Conservation (phyloP, 2,329 filamentous ascomycete species). For the Berkeleyomyces rouxiae region DNA sequence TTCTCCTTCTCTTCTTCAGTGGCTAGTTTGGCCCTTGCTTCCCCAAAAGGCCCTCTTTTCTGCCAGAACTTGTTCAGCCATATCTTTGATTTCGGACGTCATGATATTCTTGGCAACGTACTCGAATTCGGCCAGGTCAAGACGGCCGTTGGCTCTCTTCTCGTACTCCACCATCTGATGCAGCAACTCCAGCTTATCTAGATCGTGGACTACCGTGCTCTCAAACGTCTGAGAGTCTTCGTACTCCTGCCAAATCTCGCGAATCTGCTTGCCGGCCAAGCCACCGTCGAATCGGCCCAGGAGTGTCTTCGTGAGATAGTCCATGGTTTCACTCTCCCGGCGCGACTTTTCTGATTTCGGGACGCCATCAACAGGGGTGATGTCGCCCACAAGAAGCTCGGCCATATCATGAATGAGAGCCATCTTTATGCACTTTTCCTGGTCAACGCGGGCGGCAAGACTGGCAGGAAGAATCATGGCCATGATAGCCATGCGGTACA, state of each 20-base stretch:
- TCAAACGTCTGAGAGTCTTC: slow-evolving; percentile 75
- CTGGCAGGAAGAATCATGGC: slow-evolving; percentile 75
- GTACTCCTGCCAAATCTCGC: slow-evolving; percentile 83
- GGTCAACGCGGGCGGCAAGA: slow-evolving; percentile 54
- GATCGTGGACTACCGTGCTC: slow-evolving; percentile 80
- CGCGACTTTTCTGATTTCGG: slow-evolving; percentile 76
- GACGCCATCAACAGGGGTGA: slow-evolving; percentile 80
- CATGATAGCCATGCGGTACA: slow-evolving; percentile 98
- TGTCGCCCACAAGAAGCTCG: slow-evolving; percentile 85
- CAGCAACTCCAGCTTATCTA: slow-evolving; percentile 92
- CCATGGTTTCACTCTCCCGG: slow-evolving; percentile 78
- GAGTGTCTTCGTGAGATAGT: slow-evolving; percentile 61
- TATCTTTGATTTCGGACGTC: slow-evolving; percentile 61
- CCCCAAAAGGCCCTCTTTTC: slow-evolving; percentile 65
- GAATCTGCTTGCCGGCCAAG: slow-evolving; percentile 49
- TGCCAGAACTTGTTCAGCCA: slow-evolving; percentile 58
- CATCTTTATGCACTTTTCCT: slow-evolving; percentile 82
- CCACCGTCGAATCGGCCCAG: slow-evolving; percentile 64
- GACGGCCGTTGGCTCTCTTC: slow-evolving; percentile 42
- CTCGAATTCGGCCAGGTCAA: slow-evolving; percentile 76
- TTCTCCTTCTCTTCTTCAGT: slow-evolving; percentile 19
- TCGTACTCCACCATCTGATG: slow-evolving; percentile 97
- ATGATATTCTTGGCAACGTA: slow-evolving; percentile 59
- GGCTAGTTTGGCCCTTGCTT: slow-evolving; percentile 19
- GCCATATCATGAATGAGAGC: slow-evolving; percentile 96